Evolutionary conservation across 2,329 filamentous ascomycete species (phyloP), one percentile per base, ranked within the genome.

Genomic region (Fusarium sp.): DNA sequence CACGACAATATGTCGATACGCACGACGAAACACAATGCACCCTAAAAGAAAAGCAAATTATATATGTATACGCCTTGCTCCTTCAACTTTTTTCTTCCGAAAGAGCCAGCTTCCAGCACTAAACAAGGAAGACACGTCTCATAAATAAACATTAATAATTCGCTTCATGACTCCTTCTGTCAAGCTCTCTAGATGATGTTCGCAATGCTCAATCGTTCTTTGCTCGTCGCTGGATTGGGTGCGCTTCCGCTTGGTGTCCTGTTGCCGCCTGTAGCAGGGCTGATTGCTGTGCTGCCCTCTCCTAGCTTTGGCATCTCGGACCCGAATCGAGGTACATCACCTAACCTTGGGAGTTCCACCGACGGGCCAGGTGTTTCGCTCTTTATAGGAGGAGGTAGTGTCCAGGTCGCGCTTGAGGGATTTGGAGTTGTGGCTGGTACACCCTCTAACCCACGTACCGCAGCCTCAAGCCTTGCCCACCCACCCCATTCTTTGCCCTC

Each of bases 401-500:
- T 66, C 80, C 80, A 82, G 21, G 77, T 73, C 7, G 75, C 68
- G n/a, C 74, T 78, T 7, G 78, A 70, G 11, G 78, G 76, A 11
- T 78, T 78, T 6, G 77, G 74, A 8, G 77, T 76, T 13, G 66
- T 63, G 25, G 67, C 69, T 51, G 71, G 73, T 13, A 73, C 50
- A 27, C 63, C 65, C 12, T 74, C 76, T n/a, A 82, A 61, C 18
- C 74, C 74, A 18, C 80, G 77, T 27, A 79, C 65, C 16, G 80
- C 77, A 12, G 76, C 84, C 74, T 96, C 91, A 16, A 97, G 83
- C 66, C 88, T 87, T 23, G 89, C 88, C 94, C 94, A 98, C 4
- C 92, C 93, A 54, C 90, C 89, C 93, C 93, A 97, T 48, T 92
- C 90, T 55, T 85, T 83, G 46, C 83, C 82, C 69, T 90, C 88